Evolutionary conservation across 176 grass and related monocot genomes (phyloP), one percentile per base, ranked within the genome.

Genomic region (Carex pumila): DNA sequence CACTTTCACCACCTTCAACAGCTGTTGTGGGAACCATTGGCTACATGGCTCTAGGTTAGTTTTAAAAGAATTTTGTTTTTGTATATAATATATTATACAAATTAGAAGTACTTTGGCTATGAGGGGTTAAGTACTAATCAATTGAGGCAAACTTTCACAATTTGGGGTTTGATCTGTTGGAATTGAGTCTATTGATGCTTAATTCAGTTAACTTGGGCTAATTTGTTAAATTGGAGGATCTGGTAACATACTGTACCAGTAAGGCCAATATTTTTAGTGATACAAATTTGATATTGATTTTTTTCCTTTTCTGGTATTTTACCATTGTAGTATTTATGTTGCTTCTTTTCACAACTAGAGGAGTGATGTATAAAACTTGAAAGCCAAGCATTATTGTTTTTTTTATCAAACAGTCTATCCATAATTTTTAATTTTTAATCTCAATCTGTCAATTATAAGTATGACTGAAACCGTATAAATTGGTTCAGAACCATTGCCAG

Each of bases 11-110:
- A 25, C 86, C 88, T 54, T 90, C 88, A 29, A 88, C 89, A 84
- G 89, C 91, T 50, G 69, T 94, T 9, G 57, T 92, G 70, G 94
- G 94, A 25, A 97, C 94, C 45, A 32, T 87, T 49, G 94, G 94
- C 50, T 97, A 92, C 87, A 92, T 97, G 70, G 88, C 94, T 52
- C 94, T 91, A 91, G 94, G 94, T 97, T 80, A 75, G n/a, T 11
- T 34, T 85, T 58, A 45, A 74, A 60, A 15, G 13, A 71, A 45
- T 82, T 60, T 1, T 8, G 6, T 11, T 21, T 79, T 60, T 70
- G 9, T 65, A 25, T 25, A 25, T 25, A 25, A 25, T 56, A 21
- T 57, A 43, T 13, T 2, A 57, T 68, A 61, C 13, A 67, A 41
- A 79, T 12, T 1, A 80, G 79, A 49, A 25, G 17, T 65, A 75